phyloP scores from a whole-genome alignment of 768 basidiomycete genomes.

The Kwoniella shandongensis region DNA sequence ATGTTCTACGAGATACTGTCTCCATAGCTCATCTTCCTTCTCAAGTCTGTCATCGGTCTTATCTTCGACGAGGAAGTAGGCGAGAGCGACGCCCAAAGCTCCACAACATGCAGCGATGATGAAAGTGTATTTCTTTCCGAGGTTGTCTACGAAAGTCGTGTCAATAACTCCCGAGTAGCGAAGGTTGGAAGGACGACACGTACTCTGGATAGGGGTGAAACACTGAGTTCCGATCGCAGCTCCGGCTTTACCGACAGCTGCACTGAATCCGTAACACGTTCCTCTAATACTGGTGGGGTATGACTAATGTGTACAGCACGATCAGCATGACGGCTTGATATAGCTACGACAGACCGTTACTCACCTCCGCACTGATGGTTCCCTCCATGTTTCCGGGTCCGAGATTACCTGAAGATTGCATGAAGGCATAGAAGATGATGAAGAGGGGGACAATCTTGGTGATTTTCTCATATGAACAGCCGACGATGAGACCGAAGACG shows the following conservation, averaged over 20 bases:
- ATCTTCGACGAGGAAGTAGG: slow-evolving; percentile 45
- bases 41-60: slow-evolving; percentile 40
- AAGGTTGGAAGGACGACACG: no score
- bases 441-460: slow-evolving; percentile 66
- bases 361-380: slow-evolving; percentile 28
- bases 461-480: slow-evolving; percentile 61
- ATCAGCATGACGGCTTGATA: not conserved
- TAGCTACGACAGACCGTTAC: not conserved
- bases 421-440: slow-evolving; percentile 69
- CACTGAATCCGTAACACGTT: slow-evolving; percentile 63
- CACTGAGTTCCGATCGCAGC: slow-evolving; percentile 55
- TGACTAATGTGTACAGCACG: slow-evolving; percentile 56
- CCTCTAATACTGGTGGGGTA: slow-evolving; percentile 64
- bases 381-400: slow-evolving; percentile 67
- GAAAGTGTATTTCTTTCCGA: slow-evolving; percentile 45
- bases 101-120: slow-evolving; percentile 44
- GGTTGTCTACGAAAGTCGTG: slow-evolving; percentile 21
- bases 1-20: slow-evolving; percentile 41
- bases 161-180: no score
- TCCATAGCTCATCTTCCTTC: slow-evolving; percentile 42
- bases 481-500: slow-evolving; percentile 56
- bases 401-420: slow-evolving; percentile 67
- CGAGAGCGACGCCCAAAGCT: slow-evolving; percentile 28
- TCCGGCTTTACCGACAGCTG: slow-evolving; percentile 57
- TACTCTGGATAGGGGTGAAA: slow-evolving; percentile 39